These are phyloP conservation scores for Chamaenerion angustifolium DNA, from an alignment of 345 rosid species.

Conservation along the genomic window DNA sequence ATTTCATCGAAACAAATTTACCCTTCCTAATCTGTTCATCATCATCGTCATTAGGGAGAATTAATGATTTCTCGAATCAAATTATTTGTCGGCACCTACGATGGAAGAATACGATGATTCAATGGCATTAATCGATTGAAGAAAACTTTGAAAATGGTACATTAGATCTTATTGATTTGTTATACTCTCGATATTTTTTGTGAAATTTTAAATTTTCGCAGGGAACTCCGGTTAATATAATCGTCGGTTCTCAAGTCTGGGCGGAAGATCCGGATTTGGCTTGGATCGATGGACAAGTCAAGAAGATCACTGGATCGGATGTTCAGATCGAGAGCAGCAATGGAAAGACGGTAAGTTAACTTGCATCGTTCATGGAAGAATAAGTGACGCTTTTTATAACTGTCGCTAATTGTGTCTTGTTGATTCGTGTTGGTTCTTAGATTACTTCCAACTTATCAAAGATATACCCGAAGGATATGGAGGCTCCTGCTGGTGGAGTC, in stretches of 20 bases:
- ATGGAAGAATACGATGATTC: no score
- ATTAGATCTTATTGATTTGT: not conserved
- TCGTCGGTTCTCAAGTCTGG: conserved; percentile 90
- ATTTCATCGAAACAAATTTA: not conserved
- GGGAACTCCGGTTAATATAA: conserved; percentile 80
- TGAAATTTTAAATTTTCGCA: conserved; percentile 17
- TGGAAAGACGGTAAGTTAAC: conserved; percentile 49
- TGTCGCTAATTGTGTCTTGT: not conserved
- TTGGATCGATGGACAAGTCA: conserved; percentile 74
- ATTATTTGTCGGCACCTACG: no score
- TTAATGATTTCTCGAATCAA: no score
- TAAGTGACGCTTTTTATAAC: not conserved
- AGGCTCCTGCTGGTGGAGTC: conserved; percentile 91
- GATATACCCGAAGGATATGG: conserved; percentile 72
- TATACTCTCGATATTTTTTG: not conserved
- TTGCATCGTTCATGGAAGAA: not conserved
- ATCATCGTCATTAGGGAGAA: not conserved
- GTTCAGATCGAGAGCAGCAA: conserved; percentile 29
- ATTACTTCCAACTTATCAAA: conserved; percentile 51
- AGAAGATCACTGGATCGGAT: conserved; percentile 51
- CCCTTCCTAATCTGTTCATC: not conserved
- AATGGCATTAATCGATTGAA: no score
- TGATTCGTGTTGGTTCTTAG: conserved; percentile 15
- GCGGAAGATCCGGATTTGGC: conserved; percentile 55
- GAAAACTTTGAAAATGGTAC: no score